A percentile compares a stretch with the other conserved stretches of the same genome.
Evolutionary conservation across 495 filamentous ascomycete genomes (phyloP).

Genomic region (Aspergillus heteromorphus): DNA sequence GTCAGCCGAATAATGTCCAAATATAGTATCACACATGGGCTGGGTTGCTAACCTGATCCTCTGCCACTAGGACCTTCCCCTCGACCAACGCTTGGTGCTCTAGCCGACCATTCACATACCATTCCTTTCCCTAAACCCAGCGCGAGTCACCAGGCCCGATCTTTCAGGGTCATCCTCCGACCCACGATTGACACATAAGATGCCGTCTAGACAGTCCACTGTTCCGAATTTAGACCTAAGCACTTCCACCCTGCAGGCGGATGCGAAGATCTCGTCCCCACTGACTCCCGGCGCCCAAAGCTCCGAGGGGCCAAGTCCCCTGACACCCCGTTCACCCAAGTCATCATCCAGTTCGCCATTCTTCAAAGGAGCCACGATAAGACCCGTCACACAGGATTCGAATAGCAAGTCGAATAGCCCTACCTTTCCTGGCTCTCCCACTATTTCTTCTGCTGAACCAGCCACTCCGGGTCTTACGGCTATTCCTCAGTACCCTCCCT

Average conservation of each 20-base stretch:
- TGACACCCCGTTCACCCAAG: slow-evolving; percentile 41
- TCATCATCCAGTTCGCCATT: slow-evolving; percentile 38
- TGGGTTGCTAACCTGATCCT: background rate
- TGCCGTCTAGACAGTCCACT: slow-evolving; percentile 39
- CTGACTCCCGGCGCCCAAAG: slow-evolving; percentile 34
- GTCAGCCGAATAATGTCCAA: background rate
- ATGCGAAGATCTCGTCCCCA: slow-evolving; percentile 30
- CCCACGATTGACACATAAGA: slow-evolving; percentile 25
- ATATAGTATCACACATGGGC: background rate
- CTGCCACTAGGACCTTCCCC: background rate
- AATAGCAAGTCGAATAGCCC: slow-evolving; percentile 29
- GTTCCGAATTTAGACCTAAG: slow-evolving; percentile 43
- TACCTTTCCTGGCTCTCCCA: slow-evolving; percentile 29
- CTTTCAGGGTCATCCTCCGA: slow-evolving; percentile 1
- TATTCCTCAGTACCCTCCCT: slow-evolving; percentile 50
- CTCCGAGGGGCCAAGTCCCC: slow-evolving; percentile 36
- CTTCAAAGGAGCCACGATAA: slow-evolving; percentile 40
- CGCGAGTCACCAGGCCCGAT: background rate
- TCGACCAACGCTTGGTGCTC: background rate
- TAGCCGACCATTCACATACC: background rate
- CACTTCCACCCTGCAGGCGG: slow-evolving; percentile 28
- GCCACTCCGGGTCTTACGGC: slow-evolving; percentile 47
- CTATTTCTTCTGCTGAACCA: slow-evolving; percentile 20
- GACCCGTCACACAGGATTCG: slow-evolving; percentile 40
- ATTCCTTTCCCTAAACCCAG: background rate